Evolutionary conservation across 805 yeast species (phyloP).

Genomic region (Yarrowia alimentaria): DNA sequence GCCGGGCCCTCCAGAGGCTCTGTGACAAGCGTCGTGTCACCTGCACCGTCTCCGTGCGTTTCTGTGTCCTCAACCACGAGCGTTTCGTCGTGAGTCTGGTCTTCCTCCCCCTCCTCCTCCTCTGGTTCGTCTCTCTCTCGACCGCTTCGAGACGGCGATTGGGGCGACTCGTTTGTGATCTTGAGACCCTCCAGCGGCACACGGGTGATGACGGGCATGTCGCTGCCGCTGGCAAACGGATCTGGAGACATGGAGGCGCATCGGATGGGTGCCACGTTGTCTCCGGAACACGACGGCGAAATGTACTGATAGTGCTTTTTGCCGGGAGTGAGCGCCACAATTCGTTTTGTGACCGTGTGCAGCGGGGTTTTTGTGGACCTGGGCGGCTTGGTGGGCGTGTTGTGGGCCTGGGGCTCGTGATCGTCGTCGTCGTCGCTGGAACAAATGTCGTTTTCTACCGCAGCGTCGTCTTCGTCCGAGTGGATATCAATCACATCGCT

Average conservation of each 20-base stretch:
- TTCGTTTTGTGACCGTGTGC: conserved; percentile 21
- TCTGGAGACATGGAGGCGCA: conserved; percentile 21
- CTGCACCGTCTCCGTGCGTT: not conserved
- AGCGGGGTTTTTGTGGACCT: conserved; percentile 8
- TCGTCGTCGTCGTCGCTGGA: not conserved
- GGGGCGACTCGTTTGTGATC: conserved; percentile 19
- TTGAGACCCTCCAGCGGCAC: conserved; percentile 4
- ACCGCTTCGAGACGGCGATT: conserved; percentile 7
- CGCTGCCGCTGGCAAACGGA: conserved; percentile 2
- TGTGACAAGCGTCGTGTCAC: conserved; percentile 1
- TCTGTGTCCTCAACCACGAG: conserved; percentile 5
- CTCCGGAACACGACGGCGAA: conserved; percentile 26
- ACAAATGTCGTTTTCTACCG: not conserved
- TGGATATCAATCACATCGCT: conserved; percentile 21
- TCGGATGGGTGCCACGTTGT: conserved; percentile 17
- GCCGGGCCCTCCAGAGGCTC: not conserved
- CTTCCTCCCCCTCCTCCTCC: not conserved
- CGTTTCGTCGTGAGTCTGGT: too few species aligned
- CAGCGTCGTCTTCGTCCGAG: conserved; percentile 1
- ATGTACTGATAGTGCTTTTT: conserved; percentile 24
- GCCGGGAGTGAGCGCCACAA: conserved; percentile 21
- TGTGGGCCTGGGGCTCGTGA: not conserved
- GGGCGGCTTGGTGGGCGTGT: conserved; percentile 10
- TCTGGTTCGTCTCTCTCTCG: not conserved
- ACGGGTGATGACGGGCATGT: not conserved